Base-by-base conservation (phyloP, 2,329 filamentous ascomycete genomes). In the Hirsutella minnesotensis region DNA sequence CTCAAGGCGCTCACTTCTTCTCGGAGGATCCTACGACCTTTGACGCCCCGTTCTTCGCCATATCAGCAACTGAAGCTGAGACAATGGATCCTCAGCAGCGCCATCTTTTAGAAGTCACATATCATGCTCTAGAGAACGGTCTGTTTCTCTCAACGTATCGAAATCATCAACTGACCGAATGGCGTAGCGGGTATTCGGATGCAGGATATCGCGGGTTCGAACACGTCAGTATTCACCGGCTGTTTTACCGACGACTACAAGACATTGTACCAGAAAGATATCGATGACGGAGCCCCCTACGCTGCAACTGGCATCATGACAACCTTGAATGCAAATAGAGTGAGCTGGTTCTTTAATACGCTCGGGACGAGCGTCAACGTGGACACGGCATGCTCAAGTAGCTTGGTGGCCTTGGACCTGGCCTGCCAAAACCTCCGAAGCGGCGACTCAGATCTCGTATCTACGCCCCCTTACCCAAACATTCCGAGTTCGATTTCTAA, bases 311-410 rank as follows among this genome's bases (percentile, higher is more conserved):
- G 36, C 55, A 58, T 39, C 59, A 57, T 10, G 53, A 57, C 51
- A 59, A 64, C 48, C 53, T 56, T 30, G 31, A 36, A 16, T 34
- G 34, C 57, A 2, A 64, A 63, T 38, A 49, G 62, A 18, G 46
- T 65, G 3, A 61, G 56, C 0, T 63, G 61, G 43, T 56, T 55
- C 37, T 64, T 58, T 43, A 54, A 66, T 37, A 49, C 66, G n/a
- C 49, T 47, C 18, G 63, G 63, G 0, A 53, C 63, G 2, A 60
- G 57, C 40, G 44, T 65, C 34, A 60, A 58, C 0, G 45, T 68
- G 4, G 61, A 67, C 40, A 66, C 65, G 1, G 65, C 59, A 4
- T 68, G 64, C 45, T 65, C 62, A 0, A 56, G 54, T 16, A 55
- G 52, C n/a, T 44, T 66, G 5, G 52, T 58, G 3, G 56, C 56